phyloP scores from a whole-genome alignment of 495 filamentous ascomycete genomes.

The Penicillium parvum region DNA sequence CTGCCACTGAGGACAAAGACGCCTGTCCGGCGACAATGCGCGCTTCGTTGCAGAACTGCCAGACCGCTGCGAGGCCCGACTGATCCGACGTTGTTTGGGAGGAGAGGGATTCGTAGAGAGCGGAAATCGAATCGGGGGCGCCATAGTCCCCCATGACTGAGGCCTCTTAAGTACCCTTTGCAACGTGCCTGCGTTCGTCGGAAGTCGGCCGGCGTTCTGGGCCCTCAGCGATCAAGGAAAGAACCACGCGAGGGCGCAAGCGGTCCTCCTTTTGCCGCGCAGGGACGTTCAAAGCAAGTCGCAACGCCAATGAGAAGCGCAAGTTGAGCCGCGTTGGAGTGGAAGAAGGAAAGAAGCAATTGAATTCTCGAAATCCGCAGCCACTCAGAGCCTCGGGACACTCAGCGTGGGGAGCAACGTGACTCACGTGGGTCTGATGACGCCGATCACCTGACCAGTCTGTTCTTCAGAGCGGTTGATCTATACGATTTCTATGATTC shows the following conservation, averaged over 20 bases:
- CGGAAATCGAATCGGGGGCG: slow-evolving; percentile 8
- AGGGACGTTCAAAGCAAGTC: background rate
- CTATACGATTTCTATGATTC: too few relatives aligned
- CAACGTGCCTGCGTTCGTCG: too few relatives aligned
- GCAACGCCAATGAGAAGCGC: slow-evolving; percentile 26
- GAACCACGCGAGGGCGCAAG: slow-evolving; percentile 16
- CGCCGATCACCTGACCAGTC: too few relatives aligned
- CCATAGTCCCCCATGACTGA: slow-evolving; percentile 16
- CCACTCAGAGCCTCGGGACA: slow-evolving; percentile 30
- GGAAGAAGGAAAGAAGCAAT: slow-evolving; percentile 14
- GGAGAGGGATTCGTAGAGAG: slow-evolving; percentile 16
- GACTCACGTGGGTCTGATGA: slow-evolving; percentile 26
- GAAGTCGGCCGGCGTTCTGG: slow-evolving; percentile 13
- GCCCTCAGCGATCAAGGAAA: slow-evolving; percentile 9
- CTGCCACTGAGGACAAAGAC: slow-evolving; percentile 18
- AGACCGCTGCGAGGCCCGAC: slow-evolving; percentile 11
- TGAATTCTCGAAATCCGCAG: too few relatives aligned
- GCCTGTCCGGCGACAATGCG: slow-evolving; percentile 14
- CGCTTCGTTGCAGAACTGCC: slow-evolving; percentile 14
- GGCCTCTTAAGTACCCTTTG: slow-evolving; percentile 9
- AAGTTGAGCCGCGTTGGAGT: slow-evolving; percentile 23
- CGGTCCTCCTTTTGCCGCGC: slow-evolving; percentile 11
- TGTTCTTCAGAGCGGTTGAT: too few relatives aligned
- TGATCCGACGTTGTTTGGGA: slow-evolving; percentile 7
- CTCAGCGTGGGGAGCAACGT: slow-evolving; percentile 32